Conservation (phyloP, 208 protist species). For the Lotmaria passim region DNA sequence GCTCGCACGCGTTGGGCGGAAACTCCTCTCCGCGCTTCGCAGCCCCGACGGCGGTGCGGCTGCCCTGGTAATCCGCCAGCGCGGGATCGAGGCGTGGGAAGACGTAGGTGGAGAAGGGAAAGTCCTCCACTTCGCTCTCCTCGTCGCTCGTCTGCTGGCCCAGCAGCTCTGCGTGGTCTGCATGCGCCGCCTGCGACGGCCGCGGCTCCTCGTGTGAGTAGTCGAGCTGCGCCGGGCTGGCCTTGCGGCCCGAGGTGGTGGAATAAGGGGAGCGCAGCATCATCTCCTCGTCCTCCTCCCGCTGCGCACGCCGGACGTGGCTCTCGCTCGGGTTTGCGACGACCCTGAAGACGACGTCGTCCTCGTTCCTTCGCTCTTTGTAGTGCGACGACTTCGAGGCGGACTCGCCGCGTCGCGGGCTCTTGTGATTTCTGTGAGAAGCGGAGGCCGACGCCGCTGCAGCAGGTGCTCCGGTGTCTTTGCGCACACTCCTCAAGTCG, state of each 20-base stretch:
- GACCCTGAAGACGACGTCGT: conserved; percentile 9
- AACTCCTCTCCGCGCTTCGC: conserved; percentile 19
- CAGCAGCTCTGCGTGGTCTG: neutral
- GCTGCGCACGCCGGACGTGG: neutral
- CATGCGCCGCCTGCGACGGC: neutral
- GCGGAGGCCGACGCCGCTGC: neutral
- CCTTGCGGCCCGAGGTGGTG: conserved; percentile 1
- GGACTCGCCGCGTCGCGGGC: no score
- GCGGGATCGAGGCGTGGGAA: conserved; percentile 53
- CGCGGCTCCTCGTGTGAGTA: conserved; percentile 12
- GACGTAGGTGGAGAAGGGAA: conserved; percentile 27
- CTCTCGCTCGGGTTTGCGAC: conserved; percentile 2
- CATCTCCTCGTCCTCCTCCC: conserved; percentile 1
- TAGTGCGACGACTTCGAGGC: conserved; percentile 1
- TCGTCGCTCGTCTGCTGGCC: neutral
- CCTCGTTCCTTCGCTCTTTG: conserved; percentile 14
- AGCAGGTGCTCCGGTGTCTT: neutral
- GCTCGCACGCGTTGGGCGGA: conserved; percentile 53
- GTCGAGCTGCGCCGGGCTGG: conserved; percentile 5
- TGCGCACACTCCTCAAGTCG: neutral
- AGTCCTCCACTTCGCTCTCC: conserved; percentile 26
- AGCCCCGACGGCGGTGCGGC: neutral
- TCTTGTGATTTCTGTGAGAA: no score
- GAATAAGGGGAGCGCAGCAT: conserved; percentile 14
- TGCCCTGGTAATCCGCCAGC: conserved; percentile 38